Conservation (phyloP, 768 basidiomycete genomes). For the Tylopilus sp. region DNA sequence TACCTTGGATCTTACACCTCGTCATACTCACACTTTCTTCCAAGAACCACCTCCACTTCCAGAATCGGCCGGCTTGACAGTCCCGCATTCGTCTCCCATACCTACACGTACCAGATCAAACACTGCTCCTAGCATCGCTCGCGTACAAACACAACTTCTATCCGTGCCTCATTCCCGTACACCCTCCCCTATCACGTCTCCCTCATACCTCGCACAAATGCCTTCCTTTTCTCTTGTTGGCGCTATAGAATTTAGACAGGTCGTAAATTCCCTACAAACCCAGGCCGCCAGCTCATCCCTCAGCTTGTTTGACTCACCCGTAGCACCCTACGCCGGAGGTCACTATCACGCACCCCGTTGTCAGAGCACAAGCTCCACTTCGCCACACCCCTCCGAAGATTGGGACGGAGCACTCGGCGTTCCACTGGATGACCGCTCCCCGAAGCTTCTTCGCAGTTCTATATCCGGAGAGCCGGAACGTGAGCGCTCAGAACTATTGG, state of each 20-base stretch:
- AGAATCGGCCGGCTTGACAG: slow-evolving; percentile 12
- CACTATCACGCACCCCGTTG: slow-evolving; percentile 54
- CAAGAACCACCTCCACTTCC: slow-evolving; percentile 5
- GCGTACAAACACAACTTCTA: slow-evolving; percentile 39
- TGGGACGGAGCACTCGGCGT: slow-evolving; percentile 52
- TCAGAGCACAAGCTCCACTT: slow-evolving; percentile 30
- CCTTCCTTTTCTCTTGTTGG: slow-evolving; percentile 91
- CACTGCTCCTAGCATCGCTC: slow-evolving; percentile 37
- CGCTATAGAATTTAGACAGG: slow-evolving; percentile 92
- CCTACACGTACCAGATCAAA: slow-evolving; percentile 37
- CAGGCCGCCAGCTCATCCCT: slow-evolving; percentile 62
- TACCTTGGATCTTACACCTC: slow-evolving; percentile 17
- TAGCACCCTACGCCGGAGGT: slow-evolving; percentile 73
- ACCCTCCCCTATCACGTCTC: slow-evolving; percentile 44
- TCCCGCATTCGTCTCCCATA: slow-evolving; percentile 29
- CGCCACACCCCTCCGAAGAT: slow-evolving; percentile 35
- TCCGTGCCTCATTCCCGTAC: slow-evolving; percentile 41
- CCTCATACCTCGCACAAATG: slow-evolving; percentile 47
- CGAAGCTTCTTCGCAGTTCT: slow-evolving; percentile 31
- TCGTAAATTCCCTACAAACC: slow-evolving; percentile 74
- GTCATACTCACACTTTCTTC: slow-evolving; percentile 4
- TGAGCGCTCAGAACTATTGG: slow-evolving; percentile 4
- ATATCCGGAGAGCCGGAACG: slow-evolving; percentile 17
- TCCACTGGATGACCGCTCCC: slow-evolving; percentile 51
- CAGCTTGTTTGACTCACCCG: slow-evolving; percentile 58